Evolutionary conservation across 164 flowering plant species (phyloP).

Genomic region (Magnolia sinica): DNA sequence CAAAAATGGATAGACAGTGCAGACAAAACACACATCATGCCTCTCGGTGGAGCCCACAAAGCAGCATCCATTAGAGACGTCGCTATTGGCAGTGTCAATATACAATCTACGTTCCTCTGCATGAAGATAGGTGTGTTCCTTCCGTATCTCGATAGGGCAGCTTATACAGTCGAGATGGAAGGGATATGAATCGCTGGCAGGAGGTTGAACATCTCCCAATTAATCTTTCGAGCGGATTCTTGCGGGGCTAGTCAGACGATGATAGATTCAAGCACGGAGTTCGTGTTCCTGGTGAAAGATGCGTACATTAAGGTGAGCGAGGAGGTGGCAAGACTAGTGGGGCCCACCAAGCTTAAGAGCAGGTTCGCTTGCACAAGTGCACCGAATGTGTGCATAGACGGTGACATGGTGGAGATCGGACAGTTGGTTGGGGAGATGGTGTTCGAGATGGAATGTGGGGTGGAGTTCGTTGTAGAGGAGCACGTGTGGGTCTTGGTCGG

Average conservation of each 20-base stretch:
- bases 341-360: constrained; percentile 31
- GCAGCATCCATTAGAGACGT: no score
- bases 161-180: constrained; percentile 52
- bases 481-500: constrained; percentile 44
- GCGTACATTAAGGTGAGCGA: constrained; percentile 56
- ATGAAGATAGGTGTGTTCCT: no score
- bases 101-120: no score
- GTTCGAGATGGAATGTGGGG: constrained; percentile 53
- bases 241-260: constrained; percentile 76
- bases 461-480: constrained; percentile 42
- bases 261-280: constrained; percentile 72
- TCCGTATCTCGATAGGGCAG: constrained; percentile 61
- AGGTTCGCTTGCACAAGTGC: constrained; percentile 43
- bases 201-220: constrained; percentile 34
- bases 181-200: constrained; percentile 50
- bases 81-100: no score
- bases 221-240: constrained; percentile 50
- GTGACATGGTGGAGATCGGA: constrained; percentile 36
- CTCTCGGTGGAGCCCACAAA: no score
- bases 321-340: constrained; percentile 45
- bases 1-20: no score
- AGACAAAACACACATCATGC: no score
- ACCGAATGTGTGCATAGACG: constrained; percentile 60
- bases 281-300: constrained; percentile 54
- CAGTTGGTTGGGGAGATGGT: constrained; percentile 54